Evolutionary conservation across 805 yeast genomes (phyloP), one percentile per base, ranked within the genome.

Genomic region (Lipomyces chichibuensis): DNA sequence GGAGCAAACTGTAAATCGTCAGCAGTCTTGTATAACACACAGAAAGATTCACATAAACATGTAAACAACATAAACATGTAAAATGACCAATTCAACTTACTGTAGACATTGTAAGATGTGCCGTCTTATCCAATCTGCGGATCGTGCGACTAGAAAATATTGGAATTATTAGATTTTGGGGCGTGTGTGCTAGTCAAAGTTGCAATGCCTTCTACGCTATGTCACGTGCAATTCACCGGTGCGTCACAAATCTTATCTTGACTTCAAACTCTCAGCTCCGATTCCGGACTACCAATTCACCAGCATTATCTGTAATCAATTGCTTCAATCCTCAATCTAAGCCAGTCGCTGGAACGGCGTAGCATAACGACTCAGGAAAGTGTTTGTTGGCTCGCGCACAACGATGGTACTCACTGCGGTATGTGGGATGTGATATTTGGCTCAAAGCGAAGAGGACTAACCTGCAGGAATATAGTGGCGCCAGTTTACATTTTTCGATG

Each of bases 401-500:
- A 27, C 57, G 32, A 63, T 63, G 65, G 58, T 58, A 25, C 65
- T 52, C 37, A 57, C 65, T 3, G 63, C 62, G 63, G 65, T 63
- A 63, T 33, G 65, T 29, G 39, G 39, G 20, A 43, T 6, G 7
- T 43, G 49, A n/a, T 43, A 17, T 17, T 43, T 27, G 25, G 20
- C 20, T n/a, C 20, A 2, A 11, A 43, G 49, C 49, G 3, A n/a
- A 5, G 9, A 17, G n/a, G 8, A 8, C 49, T 43, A 43, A 43
- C 7, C 23, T 43, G 20, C 9, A 43, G 9, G 23, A 9, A 14
- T 29, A 52, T 51, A 77, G 78, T 90, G 93, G 93, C 82, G 94
- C 67, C 97, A 90, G 74, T 90, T 94, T 78, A 91, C 91, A 68
- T 90, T 94, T 77, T 92, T 90, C 76, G 97, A 92, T 62, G 83